These are phyloP conservation scores for Salicornia ramosissima DNA, from an alignment of 148 eudicot genomes.

Conservation along the genomic window DNA sequence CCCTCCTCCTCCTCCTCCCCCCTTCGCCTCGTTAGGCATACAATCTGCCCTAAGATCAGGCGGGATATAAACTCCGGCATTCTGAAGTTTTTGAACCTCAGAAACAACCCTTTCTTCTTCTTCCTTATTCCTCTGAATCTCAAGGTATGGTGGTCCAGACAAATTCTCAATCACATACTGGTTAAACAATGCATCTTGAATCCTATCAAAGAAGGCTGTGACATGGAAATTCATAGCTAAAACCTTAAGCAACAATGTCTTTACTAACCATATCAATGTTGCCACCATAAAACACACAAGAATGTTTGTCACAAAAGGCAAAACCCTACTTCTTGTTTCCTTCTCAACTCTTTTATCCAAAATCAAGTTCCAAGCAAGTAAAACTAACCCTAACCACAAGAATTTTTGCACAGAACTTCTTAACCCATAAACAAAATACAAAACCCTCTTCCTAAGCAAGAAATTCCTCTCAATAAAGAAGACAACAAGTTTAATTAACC, in stretches of 20 bases:
- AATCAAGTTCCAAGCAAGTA: slow-evolving; percentile 59
- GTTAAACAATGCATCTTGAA: slow-evolving; percentile 70
- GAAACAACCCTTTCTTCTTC: slow-evolving; percentile 52
- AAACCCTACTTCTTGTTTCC: slow-evolving; percentile 36
- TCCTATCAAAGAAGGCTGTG: slow-evolving; percentile 63
- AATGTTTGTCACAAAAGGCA: slow-evolving; percentile 51
- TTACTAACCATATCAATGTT: slow-evolving; percentile 57
- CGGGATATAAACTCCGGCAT: slow-evolving; percentile 53
- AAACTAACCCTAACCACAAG: slow-evolving; percentile 54
- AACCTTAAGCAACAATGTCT: slow-evolving; percentile 62
- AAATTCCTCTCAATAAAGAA: slow-evolving; percentile 65
- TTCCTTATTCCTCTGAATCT: slow-evolving; percentile 40
- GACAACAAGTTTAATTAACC: slow-evolving; percentile 50
- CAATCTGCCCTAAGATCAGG: slow-evolving; percentile 52
- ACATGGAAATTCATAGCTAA: slow-evolving; percentile 61
- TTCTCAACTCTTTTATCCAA: slow-evolving; percentile 51
- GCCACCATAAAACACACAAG: slow-evolving; percentile 57
- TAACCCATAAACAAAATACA: slow-evolving; percentile 72
- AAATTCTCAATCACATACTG: slow-evolving; percentile 73
- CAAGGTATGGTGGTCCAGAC: slow-evolving; percentile 55
- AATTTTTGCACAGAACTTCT: slow-evolving; percentile 59
- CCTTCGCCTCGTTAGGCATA: slow-evolving; percentile 38
- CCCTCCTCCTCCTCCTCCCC: slow-evolving; percentile 16
- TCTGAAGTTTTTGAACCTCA: slow-evolving; percentile 58
- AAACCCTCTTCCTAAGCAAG: slow-evolving; percentile 51